Conservation (phyloP, 2,329 filamentous ascomycete genomes). For the Ambrosiella beaveri region DNA sequence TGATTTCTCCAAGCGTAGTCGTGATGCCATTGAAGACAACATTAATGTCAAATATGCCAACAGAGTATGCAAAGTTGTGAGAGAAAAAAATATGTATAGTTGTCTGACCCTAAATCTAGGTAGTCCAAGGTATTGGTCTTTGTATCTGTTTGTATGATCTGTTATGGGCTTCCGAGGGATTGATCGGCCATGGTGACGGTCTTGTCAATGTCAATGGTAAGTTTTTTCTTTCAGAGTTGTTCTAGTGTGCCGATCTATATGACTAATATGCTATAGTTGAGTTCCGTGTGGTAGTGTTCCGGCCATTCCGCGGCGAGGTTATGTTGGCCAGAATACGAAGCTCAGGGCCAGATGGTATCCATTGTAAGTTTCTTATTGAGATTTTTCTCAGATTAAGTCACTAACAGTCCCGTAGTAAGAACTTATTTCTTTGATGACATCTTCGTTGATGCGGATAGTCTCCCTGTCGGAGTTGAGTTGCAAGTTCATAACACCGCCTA, state of each 20-base stretch:
- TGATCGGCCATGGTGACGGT: slow-evolving; percentile 84
- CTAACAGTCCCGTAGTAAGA: slow-evolving; percentile 28
- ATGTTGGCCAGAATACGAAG: slow-evolving; percentile 69
- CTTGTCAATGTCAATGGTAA: slow-evolving; percentile 85
- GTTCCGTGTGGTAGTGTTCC: slow-evolving; percentile 84
- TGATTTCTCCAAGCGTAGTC: slow-evolving; percentile 70
- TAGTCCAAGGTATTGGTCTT: slow-evolving; percentile 84
- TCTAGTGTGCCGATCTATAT: not conserved
- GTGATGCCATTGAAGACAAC: slow-evolving; percentile 80
- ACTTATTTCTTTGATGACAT: slow-evolving; percentile 94
- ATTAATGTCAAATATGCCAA: slow-evolving; percentile 96
- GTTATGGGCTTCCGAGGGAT: slow-evolving; percentile 71
- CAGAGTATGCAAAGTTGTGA: slow-evolving; percentile 36
- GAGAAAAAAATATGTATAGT: not conserved
- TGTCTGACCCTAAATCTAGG: slow-evolving; percentile 25
- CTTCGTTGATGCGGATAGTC: slow-evolving; percentile 54
- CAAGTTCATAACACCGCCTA: slow-evolving; percentile 26
- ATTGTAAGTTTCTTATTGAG: slow-evolving; percentile 29
- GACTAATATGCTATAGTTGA: slow-evolving; percentile 41
- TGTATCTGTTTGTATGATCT: slow-evolving; percentile 90
- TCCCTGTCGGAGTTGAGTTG: slow-evolving; percentile 64
- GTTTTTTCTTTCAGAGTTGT: slow-evolving; percentile 11
- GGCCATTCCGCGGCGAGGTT: slow-evolving; percentile 90
- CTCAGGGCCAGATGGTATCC: slow-evolving; percentile 54
- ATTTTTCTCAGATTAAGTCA: not conserved